These are phyloP conservation scores for Clitopilus passeckerianus DNA, from an alignment of 768 basidiomycete genomes.

Conservation along the genomic window DNA sequence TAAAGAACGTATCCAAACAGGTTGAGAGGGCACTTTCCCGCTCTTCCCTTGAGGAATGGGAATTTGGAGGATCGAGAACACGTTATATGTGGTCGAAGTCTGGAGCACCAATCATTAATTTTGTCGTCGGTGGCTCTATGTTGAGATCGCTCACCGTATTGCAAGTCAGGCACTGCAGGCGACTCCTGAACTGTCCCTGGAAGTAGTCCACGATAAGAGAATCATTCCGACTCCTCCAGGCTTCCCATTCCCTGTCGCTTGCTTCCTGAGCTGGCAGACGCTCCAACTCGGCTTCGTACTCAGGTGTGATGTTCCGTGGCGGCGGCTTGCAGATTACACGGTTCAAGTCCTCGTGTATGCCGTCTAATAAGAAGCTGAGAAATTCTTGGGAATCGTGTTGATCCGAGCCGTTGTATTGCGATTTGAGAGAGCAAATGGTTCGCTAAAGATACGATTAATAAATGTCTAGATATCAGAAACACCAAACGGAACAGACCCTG, in stretches of 20 bases:
- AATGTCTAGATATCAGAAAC: neutral
- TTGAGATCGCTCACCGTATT: constrained; percentile 52
- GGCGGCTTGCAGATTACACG: constrained; percentile 71
- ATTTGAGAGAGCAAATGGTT: constrained; percentile 43
- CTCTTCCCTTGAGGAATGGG: constrained; percentile 72
- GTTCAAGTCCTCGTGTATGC: constrained; percentile 86
- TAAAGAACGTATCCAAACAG: constrained; percentile 88
- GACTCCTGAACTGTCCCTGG: constrained; percentile 94
- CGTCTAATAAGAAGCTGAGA: constrained; percentile 88
- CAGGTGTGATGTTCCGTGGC: constrained; percentile 54
- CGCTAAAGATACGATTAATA: constrained; percentile 20
- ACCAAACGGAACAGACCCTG: constrained; percentile 48
- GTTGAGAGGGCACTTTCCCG: constrained; percentile 63
- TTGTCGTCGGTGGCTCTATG: constrained; percentile 1
- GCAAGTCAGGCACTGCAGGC: constrained; percentile 87
- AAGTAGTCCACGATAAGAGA: constrained; percentile 95
- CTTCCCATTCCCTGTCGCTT: constrained; percentile 88
- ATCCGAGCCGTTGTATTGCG: constrained; percentile 78
- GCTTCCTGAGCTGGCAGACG: constrained; percentile 82
- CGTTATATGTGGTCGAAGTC: constrained; percentile 97
- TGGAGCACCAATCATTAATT: constrained; percentile 21
- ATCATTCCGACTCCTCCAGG: constrained; percentile 87
- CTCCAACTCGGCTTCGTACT: constrained; percentile 87
- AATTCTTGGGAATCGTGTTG: constrained; percentile 99
- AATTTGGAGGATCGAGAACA: constrained; percentile 91